Conservation (phyloP, 306 rosid species). For the Trifolium fragiferum region DNA sequence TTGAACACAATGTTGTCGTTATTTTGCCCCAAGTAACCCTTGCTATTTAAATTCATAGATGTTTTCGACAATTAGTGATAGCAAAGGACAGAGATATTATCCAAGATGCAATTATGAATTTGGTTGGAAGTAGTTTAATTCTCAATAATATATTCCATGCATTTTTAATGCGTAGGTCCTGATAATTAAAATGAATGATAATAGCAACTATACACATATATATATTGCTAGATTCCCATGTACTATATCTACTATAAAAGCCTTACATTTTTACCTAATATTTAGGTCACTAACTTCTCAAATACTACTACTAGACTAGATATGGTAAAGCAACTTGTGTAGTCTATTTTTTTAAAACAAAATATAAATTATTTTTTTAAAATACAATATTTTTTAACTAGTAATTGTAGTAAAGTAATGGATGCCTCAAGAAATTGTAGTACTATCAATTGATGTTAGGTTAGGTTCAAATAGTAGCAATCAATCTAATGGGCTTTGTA, state of each 20-base stretch:
- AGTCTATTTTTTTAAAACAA: too few species aligned
- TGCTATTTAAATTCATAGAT: conserved; percentile 53
- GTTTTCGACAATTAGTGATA: conserved; percentile 37
- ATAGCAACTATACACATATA: background rate
- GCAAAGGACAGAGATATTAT: conserved; percentile 21
- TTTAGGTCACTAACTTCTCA: background rate
- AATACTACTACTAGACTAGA: background rate
- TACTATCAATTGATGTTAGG: background rate
- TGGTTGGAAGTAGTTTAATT: conserved; percentile 27
- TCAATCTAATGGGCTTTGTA: background rate
- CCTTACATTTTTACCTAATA: background rate
- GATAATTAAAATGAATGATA: background rate
- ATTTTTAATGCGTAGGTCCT: conserved; percentile 5
- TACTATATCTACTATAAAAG: background rate
- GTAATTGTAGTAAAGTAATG: too few species aligned
- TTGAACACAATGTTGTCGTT: conserved; percentile 14
- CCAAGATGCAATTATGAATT: conserved; percentile 49
- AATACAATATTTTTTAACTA: too few species aligned
- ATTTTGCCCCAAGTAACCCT: conserved; percentile 31
- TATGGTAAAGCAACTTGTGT: too few species aligned
- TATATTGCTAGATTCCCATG: background rate
- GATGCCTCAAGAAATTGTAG: too few species aligned
- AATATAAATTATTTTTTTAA: too few species aligned
- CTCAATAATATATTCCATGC: conserved; percentile 1
- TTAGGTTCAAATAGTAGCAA: background rate